phyloP scores from a whole-genome alignment of 2,329 filamentous ascomycete species.

The Exserohilum turcica region DNA sequence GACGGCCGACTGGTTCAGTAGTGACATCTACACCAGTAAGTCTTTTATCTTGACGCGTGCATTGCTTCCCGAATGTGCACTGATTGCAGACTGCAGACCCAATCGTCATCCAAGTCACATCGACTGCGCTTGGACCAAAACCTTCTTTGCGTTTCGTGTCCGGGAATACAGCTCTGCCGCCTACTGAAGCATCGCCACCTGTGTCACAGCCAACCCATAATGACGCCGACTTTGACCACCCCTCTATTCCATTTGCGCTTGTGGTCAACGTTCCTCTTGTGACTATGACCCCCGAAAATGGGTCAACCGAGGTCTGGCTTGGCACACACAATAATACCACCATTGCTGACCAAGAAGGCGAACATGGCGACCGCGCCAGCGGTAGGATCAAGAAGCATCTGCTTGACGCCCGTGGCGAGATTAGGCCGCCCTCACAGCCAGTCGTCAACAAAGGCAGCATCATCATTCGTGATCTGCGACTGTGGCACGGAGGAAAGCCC shows the following conservation, averaged over 20 bases:
- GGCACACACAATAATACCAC: slow-evolving; percentile 53
- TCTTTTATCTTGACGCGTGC: not conserved
- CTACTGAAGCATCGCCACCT: slow-evolving; percentile 47
- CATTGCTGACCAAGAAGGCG: slow-evolving; percentile 38
- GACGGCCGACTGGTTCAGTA: slow-evolving; percentile 47
- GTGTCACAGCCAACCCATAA: slow-evolving; percentile 43
- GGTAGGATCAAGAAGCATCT: slow-evolving; percentile 36
- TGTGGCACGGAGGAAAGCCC: slow-evolving; percentile 60
- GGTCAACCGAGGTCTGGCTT: slow-evolving; percentile 58
- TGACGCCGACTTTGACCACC: slow-evolving; percentile 44
- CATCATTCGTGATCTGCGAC: slow-evolving; percentile 53
- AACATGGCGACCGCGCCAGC: slow-evolving; percentile 49
- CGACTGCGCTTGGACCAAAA: slow-evolving; percentile 48
- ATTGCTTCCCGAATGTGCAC: not conserved
- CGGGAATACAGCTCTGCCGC: slow-evolving; percentile 51
- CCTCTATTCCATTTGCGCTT: slow-evolving; percentile 51
- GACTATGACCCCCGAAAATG: slow-evolving; percentile 53
- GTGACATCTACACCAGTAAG: slow-evolving; percentile 60
- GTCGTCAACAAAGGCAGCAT: slow-evolving; percentile 52
- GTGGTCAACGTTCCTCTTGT: slow-evolving; percentile 57
- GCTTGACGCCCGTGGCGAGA: slow-evolving; percentile 23
- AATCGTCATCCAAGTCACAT: slow-evolving; percentile 62
- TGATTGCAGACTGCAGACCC: slow-evolving; percentile 49
- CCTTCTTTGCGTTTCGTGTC: slow-evolving; percentile 43
- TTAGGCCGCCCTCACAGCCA: slow-evolving; percentile 31